Evolutionary conservation across 2,329 filamentous ascomycete species (phyloP), one percentile per base, ranked within the genome.

Genomic region (Apiospora phragmitis): DNA sequence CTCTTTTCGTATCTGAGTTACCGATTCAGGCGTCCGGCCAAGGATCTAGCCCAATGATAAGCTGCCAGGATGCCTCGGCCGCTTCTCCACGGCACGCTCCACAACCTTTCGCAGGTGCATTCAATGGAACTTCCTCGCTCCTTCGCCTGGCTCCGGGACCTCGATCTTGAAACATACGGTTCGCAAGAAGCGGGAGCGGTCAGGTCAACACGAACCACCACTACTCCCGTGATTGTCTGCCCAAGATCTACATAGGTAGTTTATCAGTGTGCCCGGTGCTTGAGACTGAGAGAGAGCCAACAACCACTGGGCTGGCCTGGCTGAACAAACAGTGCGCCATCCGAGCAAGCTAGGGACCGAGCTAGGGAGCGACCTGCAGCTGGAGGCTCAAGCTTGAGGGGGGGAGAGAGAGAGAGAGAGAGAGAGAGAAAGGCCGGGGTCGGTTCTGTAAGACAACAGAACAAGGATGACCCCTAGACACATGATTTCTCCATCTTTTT

Each of bases 21-120:
- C 55, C 55, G 55, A 62, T 38, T 38, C 55, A 62, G 55, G 55
- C 55, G 55, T 62, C 55, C 32, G 18, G 55, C 55, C 55, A 62
- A 62, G 55, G 32, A 62, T 38, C 55, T 62, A 62, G 55, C 55
- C 55, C 55, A 62, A 62, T 62, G 55, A 62, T 62, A 62, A 62
- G 32, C 55, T 12, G 55, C 18, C 55, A 62, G 38, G 32, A 32
- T 12, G 55, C 18, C 55, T 24, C 55, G 55, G 55, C 55, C 55
- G 32, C 55, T 38, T 62, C 55, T 62, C 55, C 55, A 62, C 55
- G 55, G 32, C 55, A 62, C 55, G 21, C 55, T 38, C 29, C 55
- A 62, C 55, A 62, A n/a, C 55, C 55, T 62, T 38, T 59, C 16
- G 51, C 51, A 59, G 51, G 51, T 35, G 51, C 29, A 12, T 59